Evolutionary conservation across 1,139 yeast genomes (phyloP).

Genomic region (Eremothecium sinecaudum): DNA sequence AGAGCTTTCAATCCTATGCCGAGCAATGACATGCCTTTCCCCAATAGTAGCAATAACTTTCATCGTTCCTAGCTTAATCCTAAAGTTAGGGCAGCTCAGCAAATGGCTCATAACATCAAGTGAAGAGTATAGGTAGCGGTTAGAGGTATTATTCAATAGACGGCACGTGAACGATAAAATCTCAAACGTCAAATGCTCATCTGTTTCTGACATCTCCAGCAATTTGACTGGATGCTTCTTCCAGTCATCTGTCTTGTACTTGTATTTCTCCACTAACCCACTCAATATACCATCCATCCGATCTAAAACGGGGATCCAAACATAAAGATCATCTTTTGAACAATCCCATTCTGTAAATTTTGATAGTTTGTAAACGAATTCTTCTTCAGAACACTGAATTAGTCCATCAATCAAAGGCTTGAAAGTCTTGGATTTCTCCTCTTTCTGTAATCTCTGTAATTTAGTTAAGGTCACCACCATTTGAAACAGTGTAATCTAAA

Average conservation of each 20-base stretch:
- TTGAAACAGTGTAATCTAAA: not conserved
- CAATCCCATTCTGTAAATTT: slow-evolving; percentile 43
- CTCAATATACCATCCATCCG: slow-evolving; percentile 64
- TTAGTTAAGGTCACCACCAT: slow-evolving; percentile 27
- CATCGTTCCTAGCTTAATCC: slow-evolving; percentile 53
- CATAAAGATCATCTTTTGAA: slow-evolving; percentile 63
- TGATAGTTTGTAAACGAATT: slow-evolving; percentile 21
- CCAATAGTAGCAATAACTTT: slow-evolving; percentile 54
- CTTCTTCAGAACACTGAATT: slow-evolving; percentile 15
- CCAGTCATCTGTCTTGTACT: slow-evolving; percentile 25
- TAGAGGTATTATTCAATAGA: slow-evolving; percentile 61
- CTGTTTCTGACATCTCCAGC: slow-evolving; percentile 38
- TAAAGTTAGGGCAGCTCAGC: slow-evolving; percentile 50
- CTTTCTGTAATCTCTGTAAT: slow-evolving; percentile 27
- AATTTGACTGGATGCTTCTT: slow-evolving; percentile 40
- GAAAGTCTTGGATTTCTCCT: slow-evolving; percentile 23
- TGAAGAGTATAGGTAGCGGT: slow-evolving; percentile 59
- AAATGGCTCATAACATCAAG: slow-evolving; percentile 53
- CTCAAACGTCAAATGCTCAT: slow-evolving; percentile 40
- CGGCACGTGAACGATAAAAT: slow-evolving; percentile 54
- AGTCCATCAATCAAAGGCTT: slow-evolving; percentile 29
- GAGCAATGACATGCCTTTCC: slow-evolving; percentile 44
- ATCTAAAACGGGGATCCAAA: slow-evolving; percentile 72
- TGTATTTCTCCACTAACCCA: slow-evolving; percentile 43
- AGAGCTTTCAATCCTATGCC: slow-evolving; percentile 37